A percentile compares a stretch with the other conserved stretches of the same genome.
These are phyloP conservation scores for Pelagomonas calceolata DNA, from an alignment of 108 stramenopile genomes.

Conservation along the genomic window DNA sequence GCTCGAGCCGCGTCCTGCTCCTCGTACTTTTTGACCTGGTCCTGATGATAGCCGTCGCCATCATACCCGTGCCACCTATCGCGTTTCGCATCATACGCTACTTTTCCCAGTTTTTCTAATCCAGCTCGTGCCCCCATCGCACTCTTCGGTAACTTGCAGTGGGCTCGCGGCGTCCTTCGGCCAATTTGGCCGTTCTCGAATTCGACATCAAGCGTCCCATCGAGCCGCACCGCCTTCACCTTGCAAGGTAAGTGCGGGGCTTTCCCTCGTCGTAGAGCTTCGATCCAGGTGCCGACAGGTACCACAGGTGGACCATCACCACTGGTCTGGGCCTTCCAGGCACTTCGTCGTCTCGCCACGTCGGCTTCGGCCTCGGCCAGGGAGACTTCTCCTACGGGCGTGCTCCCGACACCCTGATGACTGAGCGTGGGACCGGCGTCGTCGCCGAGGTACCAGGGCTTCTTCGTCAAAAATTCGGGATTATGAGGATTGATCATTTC, in stretches of 20 bases:
- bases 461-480: conserved; percentile 95
- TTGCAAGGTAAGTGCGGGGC: not conserved
- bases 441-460: conserved; percentile 91
- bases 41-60: conserved; percentile 25
- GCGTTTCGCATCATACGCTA: conserved; percentile 76
- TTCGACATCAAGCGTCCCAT: not conserved
- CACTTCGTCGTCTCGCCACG: conserved; percentile 43
- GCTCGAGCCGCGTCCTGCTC: not conserved
- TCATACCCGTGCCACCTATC: conserved; percentile 83
- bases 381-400: conserved; percentile 26
- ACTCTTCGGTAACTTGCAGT: not conserved
- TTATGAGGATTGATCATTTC: conserved; percentile 99
- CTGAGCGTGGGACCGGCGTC: conserved; percentile 75
- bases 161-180: not conserved
- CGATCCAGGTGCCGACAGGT: not conserved
- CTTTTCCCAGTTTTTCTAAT: conserved; percentile 39
- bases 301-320: not conserved
- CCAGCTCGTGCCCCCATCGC: conserved; percentile 10
- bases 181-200: not conserved
- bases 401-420: conserved; percentile 43
- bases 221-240: not conserved
- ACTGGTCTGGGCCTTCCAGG: conserved; percentile 12
- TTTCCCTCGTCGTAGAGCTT: not conserved
- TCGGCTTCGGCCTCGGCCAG: conserved; percentile 49
- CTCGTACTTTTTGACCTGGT: conserved; percentile 12